These are phyloP conservation scores for Colletotrichum salicis DNA, from an alignment of 2,329 filamentous ascomycete genomes.

Conservation along the genomic window DNA sequence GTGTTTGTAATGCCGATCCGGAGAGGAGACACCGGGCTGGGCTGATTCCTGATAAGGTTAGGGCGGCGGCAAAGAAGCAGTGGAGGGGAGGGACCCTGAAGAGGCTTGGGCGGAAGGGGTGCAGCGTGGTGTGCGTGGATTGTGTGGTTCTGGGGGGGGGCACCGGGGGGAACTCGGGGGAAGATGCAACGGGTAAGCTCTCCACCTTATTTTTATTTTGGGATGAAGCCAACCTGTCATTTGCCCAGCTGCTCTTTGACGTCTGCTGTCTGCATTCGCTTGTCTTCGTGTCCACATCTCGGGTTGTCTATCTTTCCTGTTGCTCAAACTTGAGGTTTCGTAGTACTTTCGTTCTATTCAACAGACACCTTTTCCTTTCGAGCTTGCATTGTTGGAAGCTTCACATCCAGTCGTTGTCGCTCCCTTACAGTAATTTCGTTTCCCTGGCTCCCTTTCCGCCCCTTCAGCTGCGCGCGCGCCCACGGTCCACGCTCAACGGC, in stretches of 20 bases:
- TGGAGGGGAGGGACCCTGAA: slow-evolving; percentile 33
- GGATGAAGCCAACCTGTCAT: slow-evolving; percentile 41
- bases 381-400: background rate
- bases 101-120: slow-evolving; percentile 20
- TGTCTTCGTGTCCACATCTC: slow-evolving; percentile 7
- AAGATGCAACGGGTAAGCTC: slow-evolving; percentile 23
- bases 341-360: background rate
- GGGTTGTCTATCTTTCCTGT: background rate
- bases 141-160: slow-evolving; percentile 16
- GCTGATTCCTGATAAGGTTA: slow-evolving; percentile 35
- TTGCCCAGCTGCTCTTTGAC: slow-evolving; percentile 11
- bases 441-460: background rate
- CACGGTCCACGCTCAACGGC: background rate
- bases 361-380: background rate
- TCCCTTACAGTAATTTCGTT: background rate
- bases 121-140: background rate
- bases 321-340: background rate
- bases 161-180: background rate
- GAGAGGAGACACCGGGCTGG: slow-evolving; percentile 30
- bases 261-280: background rate
- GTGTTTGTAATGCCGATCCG: slow-evolving; percentile 30
- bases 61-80: slow-evolving; percentile 25
- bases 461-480: background rate
- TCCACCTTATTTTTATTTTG: slow-evolving; percentile 36
- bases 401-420: background rate